Percentiles rank a stretch among this genome's conserved stretches.
These are phyloP conservation scores for Talaromyces piceae DNA, from an alignment of 2,329 filamentous ascomycete species.

Conservation along the genomic window DNA sequence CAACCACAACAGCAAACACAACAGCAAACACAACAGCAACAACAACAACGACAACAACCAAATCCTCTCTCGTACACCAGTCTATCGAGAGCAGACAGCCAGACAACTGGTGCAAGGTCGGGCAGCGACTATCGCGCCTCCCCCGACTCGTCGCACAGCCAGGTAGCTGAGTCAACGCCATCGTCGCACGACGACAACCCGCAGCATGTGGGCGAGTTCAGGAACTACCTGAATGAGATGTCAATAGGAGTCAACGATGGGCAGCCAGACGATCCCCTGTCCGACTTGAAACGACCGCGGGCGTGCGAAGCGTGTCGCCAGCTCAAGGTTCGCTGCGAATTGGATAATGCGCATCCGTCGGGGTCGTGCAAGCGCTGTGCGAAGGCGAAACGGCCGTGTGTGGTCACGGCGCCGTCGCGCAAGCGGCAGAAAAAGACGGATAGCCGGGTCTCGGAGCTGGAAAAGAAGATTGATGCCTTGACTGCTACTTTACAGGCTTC, in stretches of 20 bases:
- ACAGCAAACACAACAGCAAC: neutral
- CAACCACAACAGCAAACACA: neutral
- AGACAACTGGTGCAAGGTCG: conserved; percentile 9
- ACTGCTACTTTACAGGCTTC: conserved; percentile 67
- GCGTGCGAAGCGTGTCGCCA: conserved; percentile 70
- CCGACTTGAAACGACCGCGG: conserved; percentile 58
- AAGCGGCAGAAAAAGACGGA: conserved; percentile 92
- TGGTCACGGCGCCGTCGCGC: conserved; percentile 65
- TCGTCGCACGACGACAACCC: conserved; percentile 10
- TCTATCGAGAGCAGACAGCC: neutral
- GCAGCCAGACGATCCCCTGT: conserved; percentile 20
- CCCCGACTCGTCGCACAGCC: conserved; percentile 14
- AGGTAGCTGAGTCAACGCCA: conserved; percentile 13
- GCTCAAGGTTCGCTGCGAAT: conserved; percentile 79
- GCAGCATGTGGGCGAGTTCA: conserved; percentile 7
- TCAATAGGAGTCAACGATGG: conserved; percentile 7
- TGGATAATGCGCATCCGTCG: conserved; percentile 55
- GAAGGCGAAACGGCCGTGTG: conserved; percentile 69
- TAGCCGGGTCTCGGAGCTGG: conserved; percentile 78
- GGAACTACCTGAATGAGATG: conserved; percentile 9
- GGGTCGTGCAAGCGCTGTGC: conserved; percentile 67
- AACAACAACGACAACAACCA: neutral
- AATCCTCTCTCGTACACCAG: neutral
- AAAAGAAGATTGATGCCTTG: conserved; percentile 85
- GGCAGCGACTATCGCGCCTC: conserved; percentile 18